Conservation (phyloP, 2,329 filamentous ascomycete species). For the Cercospora sesami region DNA sequence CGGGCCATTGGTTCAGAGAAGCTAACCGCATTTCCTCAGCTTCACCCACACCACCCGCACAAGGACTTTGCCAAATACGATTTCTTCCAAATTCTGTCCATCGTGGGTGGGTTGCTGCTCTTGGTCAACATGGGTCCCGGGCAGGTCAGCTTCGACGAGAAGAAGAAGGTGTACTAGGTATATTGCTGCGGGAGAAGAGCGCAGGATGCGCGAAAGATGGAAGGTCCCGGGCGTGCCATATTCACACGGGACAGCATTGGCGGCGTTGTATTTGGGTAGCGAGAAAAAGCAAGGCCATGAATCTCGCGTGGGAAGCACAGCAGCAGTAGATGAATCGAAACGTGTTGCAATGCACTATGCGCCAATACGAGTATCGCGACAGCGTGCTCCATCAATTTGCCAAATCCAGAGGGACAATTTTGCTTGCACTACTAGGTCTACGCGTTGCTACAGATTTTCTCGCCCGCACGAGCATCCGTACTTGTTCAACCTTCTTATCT, state of each 20-base stretch:
- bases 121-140: constrained; percentile 98
- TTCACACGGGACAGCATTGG: neutral
- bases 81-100: constrained; percentile 99
- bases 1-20: neutral
- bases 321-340: constrained; percentile 1
- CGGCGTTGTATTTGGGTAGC: neutral
- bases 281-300: neutral
- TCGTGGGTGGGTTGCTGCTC: constrained; percentile 92
- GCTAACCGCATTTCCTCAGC: constrained; percentile 53
- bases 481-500: neutral
- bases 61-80: constrained; percentile 99
- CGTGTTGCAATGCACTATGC: neutral
- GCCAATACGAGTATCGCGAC: neutral
- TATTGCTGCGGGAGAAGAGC: neutral
- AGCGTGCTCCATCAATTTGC: neutral
- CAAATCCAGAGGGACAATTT: neutral
- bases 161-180: constrained; percentile 96
- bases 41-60: constrained; percentile 96
- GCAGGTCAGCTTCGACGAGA: constrained; percentile 98
- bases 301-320: neutral
- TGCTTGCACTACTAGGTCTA: neutral
- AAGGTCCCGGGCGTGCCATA: neutral
- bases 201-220: neutral
- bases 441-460: neutral
- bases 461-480: neutral